phyloP scores from a whole-genome alignment of 1,284 basidiomycete genomes.

The Boletus subluridellus region DNA sequence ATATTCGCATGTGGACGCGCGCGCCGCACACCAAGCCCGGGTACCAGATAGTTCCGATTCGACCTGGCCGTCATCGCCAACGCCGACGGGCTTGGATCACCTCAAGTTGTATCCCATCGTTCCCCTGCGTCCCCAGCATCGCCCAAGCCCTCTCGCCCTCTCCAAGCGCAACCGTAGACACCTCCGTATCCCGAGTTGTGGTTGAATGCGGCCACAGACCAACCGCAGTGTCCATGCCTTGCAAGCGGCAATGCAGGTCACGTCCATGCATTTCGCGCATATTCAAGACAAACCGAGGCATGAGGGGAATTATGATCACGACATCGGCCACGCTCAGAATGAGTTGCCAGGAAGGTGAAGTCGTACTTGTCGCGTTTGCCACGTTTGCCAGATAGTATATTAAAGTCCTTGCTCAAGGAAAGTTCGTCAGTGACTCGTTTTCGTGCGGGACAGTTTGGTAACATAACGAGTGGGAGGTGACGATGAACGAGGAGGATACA shows the following conservation, averaged over 20 bases:
- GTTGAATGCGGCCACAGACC: neutral
- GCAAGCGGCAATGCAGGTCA: neutral
- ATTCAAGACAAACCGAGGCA: neutral
- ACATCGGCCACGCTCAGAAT: neutral
- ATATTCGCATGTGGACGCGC: too few relatives aligned
- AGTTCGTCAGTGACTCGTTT: too few relatives aligned
- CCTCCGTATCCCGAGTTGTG: neutral
- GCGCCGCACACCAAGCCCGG: too few relatives aligned
- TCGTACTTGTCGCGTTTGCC: too few relatives aligned
- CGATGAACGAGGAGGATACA: neutral
- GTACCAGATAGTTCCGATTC: too few relatives aligned
- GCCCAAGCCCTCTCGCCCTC: neutral
- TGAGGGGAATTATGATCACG: neutral
- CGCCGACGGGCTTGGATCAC: neutral
- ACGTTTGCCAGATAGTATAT: too few relatives aligned
- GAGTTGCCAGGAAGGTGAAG: neutral
- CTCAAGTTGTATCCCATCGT: neutral
- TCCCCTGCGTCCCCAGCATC: neutral
- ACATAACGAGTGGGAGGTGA: neutral
- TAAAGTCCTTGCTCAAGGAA: too few relatives aligned
- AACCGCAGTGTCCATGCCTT: neutral
- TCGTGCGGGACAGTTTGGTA: too few relatives aligned
- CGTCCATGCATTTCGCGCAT: neutral
- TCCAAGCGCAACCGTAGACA: neutral
- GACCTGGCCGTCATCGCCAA: too few relatives aligned